phyloP scores from a whole-genome alignment of 129 eudicot species.

The Flaveria linearis region DNA sequence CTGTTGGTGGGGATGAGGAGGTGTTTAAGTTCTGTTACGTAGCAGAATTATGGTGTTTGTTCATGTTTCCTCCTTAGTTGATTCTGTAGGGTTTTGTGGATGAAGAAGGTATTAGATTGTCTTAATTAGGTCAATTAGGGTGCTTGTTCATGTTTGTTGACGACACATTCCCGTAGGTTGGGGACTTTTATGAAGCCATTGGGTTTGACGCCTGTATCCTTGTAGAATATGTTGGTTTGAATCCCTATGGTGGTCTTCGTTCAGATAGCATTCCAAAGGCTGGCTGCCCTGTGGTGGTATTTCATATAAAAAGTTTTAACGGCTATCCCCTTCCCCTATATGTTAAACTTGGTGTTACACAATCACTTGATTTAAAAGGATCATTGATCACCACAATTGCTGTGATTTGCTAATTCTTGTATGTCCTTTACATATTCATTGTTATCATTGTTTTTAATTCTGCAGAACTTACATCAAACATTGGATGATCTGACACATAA shows the following conservation, averaged over 20 bases:
- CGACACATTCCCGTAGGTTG: constrained; percentile 62
- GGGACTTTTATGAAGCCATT: constrained; percentile 93
- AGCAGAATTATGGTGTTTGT: no score
- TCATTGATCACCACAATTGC: neutral
- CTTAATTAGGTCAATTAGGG: no score
- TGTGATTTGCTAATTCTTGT: neutral
- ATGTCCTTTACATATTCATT: neutral
- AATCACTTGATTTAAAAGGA: no score
- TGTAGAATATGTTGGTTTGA: constrained; percentile 96
- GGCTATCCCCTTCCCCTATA: neutral
- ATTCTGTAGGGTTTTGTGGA: no score
- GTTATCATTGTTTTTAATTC: neutral
- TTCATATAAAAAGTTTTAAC: no score
- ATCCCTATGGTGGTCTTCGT: constrained; percentile 95
- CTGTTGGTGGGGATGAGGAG: no score
- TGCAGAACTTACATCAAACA: constrained; percentile 94
- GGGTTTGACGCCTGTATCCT: constrained; percentile 98
- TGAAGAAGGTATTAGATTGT: no score
- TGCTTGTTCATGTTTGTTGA: no score
- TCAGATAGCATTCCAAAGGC: constrained; percentile 92
- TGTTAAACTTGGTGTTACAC: neutral
- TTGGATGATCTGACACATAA: constrained; percentile 95
- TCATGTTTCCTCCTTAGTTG: no score
- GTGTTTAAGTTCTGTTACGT: no score
- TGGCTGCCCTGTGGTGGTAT: no score